These are phyloP conservation scores for Hyphodiscus hymeniophilus DNA, from an alignment of 495 filamentous ascomycete species.

Conservation along the genomic window DNA sequence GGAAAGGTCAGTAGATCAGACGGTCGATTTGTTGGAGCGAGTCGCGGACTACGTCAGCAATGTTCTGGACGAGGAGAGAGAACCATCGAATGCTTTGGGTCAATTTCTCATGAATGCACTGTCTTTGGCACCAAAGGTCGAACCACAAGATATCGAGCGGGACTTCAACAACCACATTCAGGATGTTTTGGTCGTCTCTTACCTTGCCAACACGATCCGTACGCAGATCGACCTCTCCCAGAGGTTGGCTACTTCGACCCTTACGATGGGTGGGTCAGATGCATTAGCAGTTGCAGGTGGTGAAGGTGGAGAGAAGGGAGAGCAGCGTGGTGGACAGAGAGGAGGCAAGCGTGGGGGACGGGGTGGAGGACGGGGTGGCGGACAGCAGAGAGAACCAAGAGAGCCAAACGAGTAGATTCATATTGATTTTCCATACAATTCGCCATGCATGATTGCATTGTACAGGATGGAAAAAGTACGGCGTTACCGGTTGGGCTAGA, in stretches of 20 bases:
- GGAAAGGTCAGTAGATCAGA: slow-evolving; percentile 74
- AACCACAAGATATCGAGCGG: slow-evolving; percentile 76
- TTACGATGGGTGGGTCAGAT: slow-evolving; percentile 51
- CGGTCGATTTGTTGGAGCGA: slow-evolving; percentile 78
- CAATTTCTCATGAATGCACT: slow-evolving; percentile 91
- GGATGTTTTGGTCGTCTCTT: slow-evolving; percentile 92
- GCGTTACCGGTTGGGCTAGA: slow-evolving; percentile 20
- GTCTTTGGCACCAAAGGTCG: slow-evolving; percentile 88
- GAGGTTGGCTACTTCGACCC: slow-evolving; percentile 75
- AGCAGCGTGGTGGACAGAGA: slow-evolving; percentile 27
- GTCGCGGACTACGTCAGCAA: slow-evolving; percentile 82
- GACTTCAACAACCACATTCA: slow-evolving; percentile 99
- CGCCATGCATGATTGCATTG: slow-evolving; percentile 23
- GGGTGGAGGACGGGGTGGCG: slow-evolving; percentile 31
- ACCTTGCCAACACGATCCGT: slow-evolving; percentile 96
- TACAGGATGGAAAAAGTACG: slow-evolving; percentile 25
- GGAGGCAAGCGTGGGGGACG: slow-evolving; percentile 33
- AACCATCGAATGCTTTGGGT: slow-evolving; percentile 75
- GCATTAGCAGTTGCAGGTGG: slow-evolving; percentile 32
- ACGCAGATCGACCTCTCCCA: slow-evolving; percentile 98
- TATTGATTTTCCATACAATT: slow-evolving; percentile 9
- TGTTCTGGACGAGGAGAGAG: slow-evolving; percentile 56
- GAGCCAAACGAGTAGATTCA: slow-evolving; percentile 13
- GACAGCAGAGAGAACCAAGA: slow-evolving; percentile 31
- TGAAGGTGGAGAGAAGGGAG: slow-evolving; percentile 26